Percentiles rank a stretch among this genome's conserved stretches.
Evolutionary conservation across 2,329 filamentous ascomycete species (phyloP).

Genomic region (Trichoderma asperellum): DNA sequence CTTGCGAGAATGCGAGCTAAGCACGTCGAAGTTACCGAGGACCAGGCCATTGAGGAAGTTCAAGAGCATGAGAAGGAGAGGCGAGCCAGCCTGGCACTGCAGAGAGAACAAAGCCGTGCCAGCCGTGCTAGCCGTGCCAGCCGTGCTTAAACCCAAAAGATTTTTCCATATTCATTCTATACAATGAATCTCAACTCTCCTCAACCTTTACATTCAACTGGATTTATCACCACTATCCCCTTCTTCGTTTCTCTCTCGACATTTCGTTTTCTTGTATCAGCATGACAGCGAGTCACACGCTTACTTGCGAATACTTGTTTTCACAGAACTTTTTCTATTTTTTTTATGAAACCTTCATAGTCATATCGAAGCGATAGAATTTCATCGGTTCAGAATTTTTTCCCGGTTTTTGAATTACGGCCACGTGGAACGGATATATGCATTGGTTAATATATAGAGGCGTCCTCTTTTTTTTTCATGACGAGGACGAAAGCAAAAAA

Average conservation of each 20-base stretch:
- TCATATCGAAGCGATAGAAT: conserved; percentile 17
- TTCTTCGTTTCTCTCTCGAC: not conserved
- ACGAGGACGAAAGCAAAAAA: conserved; percentile 1
- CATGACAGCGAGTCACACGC: not conserved
- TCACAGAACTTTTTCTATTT: not conserved
- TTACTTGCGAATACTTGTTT: not conserved
- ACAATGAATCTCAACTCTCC: not conserved
- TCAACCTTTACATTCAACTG: not conserved
- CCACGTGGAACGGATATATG: conserved; percentile 4
- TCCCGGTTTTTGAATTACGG: not conserved
- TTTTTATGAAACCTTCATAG: conserved; percentile 1
- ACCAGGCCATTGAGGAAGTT: conserved; percentile 36
- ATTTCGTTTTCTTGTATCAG: not conserved
- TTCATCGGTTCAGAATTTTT: not conserved
- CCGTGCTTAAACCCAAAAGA: not conserved
- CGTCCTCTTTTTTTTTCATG: not conserved
- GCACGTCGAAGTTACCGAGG: conserved; percentile 38
- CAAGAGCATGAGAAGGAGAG: conserved; percentile 36
- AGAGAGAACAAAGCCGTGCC: conserved; percentile 9
- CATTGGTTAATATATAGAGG: conserved; percentile 17
- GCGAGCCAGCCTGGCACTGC: conserved; percentile 32
- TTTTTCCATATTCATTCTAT: not conserved
- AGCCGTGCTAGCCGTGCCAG: conserved; percentile 8
- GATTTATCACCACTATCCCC: not conserved
- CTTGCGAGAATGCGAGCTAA: conserved; percentile 51